Evolutionary conservation across 2,329 filamentous ascomycete genomes (phyloP), one percentile per base, ranked within the genome.

Genomic region (Coleophoma crateriformis): DNA sequence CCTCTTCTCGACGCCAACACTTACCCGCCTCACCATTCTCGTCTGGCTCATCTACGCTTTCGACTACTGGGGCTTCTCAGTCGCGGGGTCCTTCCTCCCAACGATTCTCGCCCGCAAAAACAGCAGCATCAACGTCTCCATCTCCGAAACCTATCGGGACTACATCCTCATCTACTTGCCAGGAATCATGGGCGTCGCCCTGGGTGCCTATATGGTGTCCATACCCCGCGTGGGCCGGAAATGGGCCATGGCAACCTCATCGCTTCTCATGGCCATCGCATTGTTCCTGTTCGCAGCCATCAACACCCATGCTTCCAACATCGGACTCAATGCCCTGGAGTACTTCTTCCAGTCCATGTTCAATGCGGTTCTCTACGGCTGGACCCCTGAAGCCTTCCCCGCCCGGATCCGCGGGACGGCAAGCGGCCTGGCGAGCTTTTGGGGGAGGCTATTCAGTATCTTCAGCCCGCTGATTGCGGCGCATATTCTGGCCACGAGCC

Each of bases 401-500:
- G 73, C 76, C 3, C 70, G 71, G 0, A 71, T 79, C 14, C 62
- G 75, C 34, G 76, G 75, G 4, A 79, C 74, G 1, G 67, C 79
- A 0, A 77, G 74, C 55, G 79, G 80, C 0, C 53, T 81, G 12
- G 77, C 78, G 2, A 77, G 75, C 51, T 82, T 81, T 58, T 81
- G 77, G 76, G 79, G 79, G 1, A 63, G 79, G 2, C 48, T 82
- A 20, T 79, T 79, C 54, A 75, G 76, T 10, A 82, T 83, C 41
- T 71, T 82, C 14, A 77, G 75, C 35, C 79, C 79, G 0, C 58
- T 82, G 35, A 77, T 79, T 47, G 77, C 76, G 4, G 73, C 78
- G 54, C 66, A 74, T n/a, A 66, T 71, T 35, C 63, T 68, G 0
- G 48, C 56, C 27, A 56, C 60, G 0, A 66, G 71, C 37, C 60